Conservation (phyloP, 805 yeast species). For the Ogataea wickerhamii region DNA sequence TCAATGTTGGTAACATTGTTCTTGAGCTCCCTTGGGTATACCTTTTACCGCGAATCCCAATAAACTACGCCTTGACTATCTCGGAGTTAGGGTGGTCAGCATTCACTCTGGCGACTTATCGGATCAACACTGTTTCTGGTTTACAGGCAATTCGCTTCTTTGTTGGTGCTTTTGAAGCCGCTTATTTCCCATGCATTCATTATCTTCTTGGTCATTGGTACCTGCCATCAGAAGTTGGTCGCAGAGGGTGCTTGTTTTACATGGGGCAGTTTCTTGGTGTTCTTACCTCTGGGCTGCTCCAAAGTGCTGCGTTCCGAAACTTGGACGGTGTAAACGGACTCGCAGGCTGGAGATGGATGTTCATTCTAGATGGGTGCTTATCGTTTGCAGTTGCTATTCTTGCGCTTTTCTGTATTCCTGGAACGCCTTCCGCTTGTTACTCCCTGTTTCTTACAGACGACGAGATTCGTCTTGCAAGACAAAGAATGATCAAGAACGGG, state of each 20-base stretch:
- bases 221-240: slow-evolving; percentile 50
- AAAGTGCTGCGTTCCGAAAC: slow-evolving; percentile 35
- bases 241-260: slow-evolving; percentile 63
- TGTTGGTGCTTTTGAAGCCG: slow-evolving; percentile 67
- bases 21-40: slow-evolving; percentile 63
- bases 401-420: slow-evolving; percentile 46
- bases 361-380: slow-evolving; percentile 47
- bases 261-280: slow-evolving; percentile 61
- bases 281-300: slow-evolving; percentile 54
- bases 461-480: slow-evolving; percentile 51
- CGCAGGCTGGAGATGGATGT: slow-evolving; percentile 56
- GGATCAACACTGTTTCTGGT: slow-evolving; percentile 45
- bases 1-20: slow-evolving; percentile 54
- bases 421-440: slow-evolving; percentile 58
- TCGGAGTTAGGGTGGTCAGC: slow-evolving; percentile 68
- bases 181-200: slow-evolving; percentile 61
- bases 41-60: slow-evolving; percentile 36
- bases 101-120: slow-evolving; percentile 54
- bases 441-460: slow-evolving; percentile 52
- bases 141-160: slow-evolving; percentile 63
- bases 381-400: slow-evolving; percentile 24
- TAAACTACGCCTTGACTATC: slow-evolving; percentile 22
- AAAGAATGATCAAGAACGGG: slow-evolving; percentile 36
- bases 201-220: slow-evolving; percentile 58
- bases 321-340: slow-evolving; percentile 24